phyloP scores from a whole-genome alignment of 306 rosid genomes.

The Dryas alaskensis region DNA sequence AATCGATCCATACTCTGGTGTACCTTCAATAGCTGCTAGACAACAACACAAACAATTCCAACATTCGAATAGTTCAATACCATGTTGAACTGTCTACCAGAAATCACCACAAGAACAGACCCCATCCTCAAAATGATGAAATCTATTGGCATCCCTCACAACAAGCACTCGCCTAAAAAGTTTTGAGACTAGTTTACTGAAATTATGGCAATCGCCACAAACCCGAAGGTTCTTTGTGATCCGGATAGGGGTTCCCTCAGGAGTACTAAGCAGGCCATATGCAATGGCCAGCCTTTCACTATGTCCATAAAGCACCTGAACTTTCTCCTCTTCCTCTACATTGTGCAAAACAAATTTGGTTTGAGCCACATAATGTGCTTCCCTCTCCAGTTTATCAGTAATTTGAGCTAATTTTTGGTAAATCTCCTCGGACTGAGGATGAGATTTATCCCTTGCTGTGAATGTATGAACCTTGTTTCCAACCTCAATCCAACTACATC shows the following conservation, averaged over 20 bases:
- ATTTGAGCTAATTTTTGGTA: slow-evolving; percentile 46
- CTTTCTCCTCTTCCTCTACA: slow-evolving; percentile 61
- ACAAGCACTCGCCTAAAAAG: slow-evolving; percentile 45
- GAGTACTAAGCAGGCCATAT: slow-evolving; percentile 51
- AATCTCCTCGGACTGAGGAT: slow-evolving; percentile 52
- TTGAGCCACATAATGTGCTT: slow-evolving; percentile 59
- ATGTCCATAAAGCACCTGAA: slow-evolving; percentile 56
- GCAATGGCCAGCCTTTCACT: slow-evolving; percentile 78
- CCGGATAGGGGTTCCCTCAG: slow-evolving; percentile 46
- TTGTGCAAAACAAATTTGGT: slow-evolving; percentile 61
- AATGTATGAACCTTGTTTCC: slow-evolving; percentile 59
- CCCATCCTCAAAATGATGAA: slow-evolving; percentile 66
- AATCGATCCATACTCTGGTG: not conserved
- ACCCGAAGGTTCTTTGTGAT: slow-evolving; percentile 65
- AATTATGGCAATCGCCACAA: slow-evolving; percentile 68
- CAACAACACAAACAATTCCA: not conserved
- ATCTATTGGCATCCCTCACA: slow-evolving; percentile 75
- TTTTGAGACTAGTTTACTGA: slow-evolving; percentile 61
- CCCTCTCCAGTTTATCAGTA: slow-evolving; percentile 39
- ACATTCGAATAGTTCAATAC: too few relatives aligned
- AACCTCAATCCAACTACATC: slow-evolving; percentile 77
- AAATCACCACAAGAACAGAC: slow-evolving; percentile 72
- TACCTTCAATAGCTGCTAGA: not conserved
- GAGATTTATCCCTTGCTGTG: slow-evolving; percentile 63
- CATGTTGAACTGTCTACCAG: slow-evolving; percentile 45